Conservation (phyloP, 2,329 filamentous ascomycete genomes). For the Aureobasidium leucospermi region DNA sequence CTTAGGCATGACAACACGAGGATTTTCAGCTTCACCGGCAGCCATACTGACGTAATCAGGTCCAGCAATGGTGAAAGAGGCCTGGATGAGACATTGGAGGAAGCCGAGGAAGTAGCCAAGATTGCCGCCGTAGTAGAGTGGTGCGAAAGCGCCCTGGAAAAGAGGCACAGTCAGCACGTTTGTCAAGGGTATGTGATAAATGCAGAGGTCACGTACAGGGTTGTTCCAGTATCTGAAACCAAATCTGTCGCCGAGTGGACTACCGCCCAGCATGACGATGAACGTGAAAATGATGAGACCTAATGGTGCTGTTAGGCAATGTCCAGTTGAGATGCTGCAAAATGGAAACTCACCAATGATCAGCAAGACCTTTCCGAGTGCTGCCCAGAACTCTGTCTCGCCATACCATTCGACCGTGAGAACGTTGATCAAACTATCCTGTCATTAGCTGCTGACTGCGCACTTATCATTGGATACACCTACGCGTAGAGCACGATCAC, state of each 20-base stretch:
- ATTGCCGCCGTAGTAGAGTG: constrained; percentile 55
- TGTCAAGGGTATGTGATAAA: too few relatives aligned
- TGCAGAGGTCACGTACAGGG: neutral
- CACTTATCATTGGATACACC: constrained; percentile 21
- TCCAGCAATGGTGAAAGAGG: constrained; percentile 60
- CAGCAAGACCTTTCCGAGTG: constrained; percentile 53
- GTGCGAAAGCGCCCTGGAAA: constrained; percentile 48
- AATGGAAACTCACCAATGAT: constrained; percentile 40
- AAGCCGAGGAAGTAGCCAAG: constrained; percentile 72
- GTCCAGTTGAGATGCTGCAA: too few relatives aligned
- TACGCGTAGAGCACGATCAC: constrained; percentile 53
- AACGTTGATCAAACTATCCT: constrained; percentile 52
- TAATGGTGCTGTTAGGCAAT: neutral
- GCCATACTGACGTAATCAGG: constrained; percentile 60
- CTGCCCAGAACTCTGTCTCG: constrained; percentile 62
- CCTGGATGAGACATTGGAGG: constrained; percentile 64
- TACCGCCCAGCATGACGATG: constrained; percentile 71
- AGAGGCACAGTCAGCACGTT: too few relatives aligned
- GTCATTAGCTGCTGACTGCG: neutral
- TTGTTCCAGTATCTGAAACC: constrained; percentile 54
- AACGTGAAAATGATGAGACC: constrained; percentile 71
- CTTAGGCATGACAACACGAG: constrained; percentile 60
- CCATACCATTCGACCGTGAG: constrained; percentile 69
- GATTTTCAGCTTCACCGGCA: constrained; percentile 65
- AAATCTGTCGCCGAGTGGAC: constrained; percentile 62